Base-by-base conservation (phyloP, 495 filamentous ascomycete genomes). In the Annulohypoxylon nitens region DNA sequence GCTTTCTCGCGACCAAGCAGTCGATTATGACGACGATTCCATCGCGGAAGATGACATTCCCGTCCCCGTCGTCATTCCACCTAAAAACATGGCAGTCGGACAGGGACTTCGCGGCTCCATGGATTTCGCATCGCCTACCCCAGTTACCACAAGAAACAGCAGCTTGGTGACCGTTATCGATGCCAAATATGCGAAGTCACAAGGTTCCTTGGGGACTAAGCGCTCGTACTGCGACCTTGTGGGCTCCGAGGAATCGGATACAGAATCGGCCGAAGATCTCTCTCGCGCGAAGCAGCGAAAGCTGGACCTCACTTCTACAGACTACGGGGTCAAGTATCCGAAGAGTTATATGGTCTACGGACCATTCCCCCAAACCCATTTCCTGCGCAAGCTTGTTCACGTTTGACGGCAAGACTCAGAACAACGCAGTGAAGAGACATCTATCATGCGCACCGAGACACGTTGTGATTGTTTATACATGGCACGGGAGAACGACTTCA, bases 1-100 rank as follows among this genome's bases (percentile, higher is more conserved):
- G 34, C 45, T 18, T 14, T 8, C 4, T 14, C 11, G 2, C 6
- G 10, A 51, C 0, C 2, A 11, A 51, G 34, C 37, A 30, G 5
- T 30, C 30, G 5, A 30, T 8, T 4, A 57, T 3, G 20, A 51
- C 18, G 12, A 23, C 10, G 14, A 4, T 39, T 33, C 43, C 7
- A 48, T 39, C 11, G 47, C 60, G 2, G 62, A 71, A 30, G 39
- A 61, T 2, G 75, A 66, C 6, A 58, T 39, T 10, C 39, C 25
- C 1, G 66, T 16, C 2, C 75, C 75, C 0, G 59, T 71, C 16
- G 61, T 75, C 16, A 70, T 67, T 30, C 75, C 75, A 10, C 75
- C 75, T 0, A 77, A 75, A 60, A 64, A 73, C 12, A 75, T 77
- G 72, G 20, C 30, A 4, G 20, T 77, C 12, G 65, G 55, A 14